Evolutionary conservation across 192 early-diverging fungal species (phyloP), one percentile per base, ranked within the genome.

Genomic region (Entomortierella beljakovae): DNA sequence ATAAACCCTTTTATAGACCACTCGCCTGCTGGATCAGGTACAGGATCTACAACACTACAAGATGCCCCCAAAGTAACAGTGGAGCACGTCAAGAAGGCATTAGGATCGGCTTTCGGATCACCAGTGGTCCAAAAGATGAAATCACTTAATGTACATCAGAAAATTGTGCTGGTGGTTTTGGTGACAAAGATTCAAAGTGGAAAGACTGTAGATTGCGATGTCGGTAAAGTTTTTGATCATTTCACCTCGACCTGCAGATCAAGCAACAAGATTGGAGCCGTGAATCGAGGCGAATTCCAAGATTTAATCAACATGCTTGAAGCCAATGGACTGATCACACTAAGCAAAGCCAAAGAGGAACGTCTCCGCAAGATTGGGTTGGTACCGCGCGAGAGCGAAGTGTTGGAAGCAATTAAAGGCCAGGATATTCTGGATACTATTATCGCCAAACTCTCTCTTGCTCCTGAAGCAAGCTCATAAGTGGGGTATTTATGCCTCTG

Each of bases 71-170:
- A 90, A 70, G 94, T 96, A n/a, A 91, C 92, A 0, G 81, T 97
- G 18, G 84, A 87, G 59, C 94, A 95, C 81, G 86, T 97, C 26
- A 80, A 92, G 23, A 90, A 88, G 72, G 95, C 92, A 0, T 66
- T 93, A 42, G 80, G 76, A 32, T 76, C 67, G 4, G 86, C 92
- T 5, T 86, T 88, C 60, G 95, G 92, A 25, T 86, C 84, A 1
- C 80, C 89, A 0, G 68, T 76, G 20, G 69, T 85, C 7, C 85
- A 88, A 33, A 93, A 91, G 72, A 83, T 97, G 48, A 85, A 84
- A n/a, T 77, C 71, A 4, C 76, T 96, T 26, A 93, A 90, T 55
- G 83, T 94, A 23, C 95, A 97, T 67, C 92, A 93, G 63, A 93
- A 95, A 80, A 84, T 96, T 35, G 91, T 95, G 7, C 70, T 97